These are phyloP conservation scores for Botrytis cinerea DNA, from an alignment of 2,329 filamentous ascomycete species.

Conservation along the genomic window DNA sequence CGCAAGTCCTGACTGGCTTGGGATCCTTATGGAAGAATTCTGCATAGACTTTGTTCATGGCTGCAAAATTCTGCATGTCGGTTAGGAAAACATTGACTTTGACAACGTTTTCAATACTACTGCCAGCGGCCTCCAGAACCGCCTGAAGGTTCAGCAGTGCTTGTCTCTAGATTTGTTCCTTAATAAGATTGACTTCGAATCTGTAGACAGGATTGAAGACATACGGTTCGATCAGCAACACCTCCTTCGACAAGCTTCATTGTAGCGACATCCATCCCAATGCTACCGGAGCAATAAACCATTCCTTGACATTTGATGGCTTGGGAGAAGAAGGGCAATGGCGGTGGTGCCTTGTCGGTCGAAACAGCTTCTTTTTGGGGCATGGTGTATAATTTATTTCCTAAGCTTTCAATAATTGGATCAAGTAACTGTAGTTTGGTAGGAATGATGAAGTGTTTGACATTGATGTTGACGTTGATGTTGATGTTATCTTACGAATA, in stretches of 20 bases:
- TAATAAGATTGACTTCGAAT: background rate
- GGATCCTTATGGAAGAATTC: conserved; percentile 50
- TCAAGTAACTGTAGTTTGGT: background rate
- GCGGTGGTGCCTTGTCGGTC: conserved; percentile 47
- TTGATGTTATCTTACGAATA: background rate
- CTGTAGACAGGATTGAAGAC: conserved; percentile 27
- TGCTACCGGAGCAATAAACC: conserved; percentile 69
- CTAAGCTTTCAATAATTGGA: conserved; percentile 42
- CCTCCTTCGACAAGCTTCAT: conserved; percentile 57
- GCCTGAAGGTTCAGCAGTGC: conserved; percentile 59
- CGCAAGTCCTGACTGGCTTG: conserved; percentile 53
- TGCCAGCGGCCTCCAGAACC: conserved; percentile 62
- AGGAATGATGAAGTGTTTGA: background rate
- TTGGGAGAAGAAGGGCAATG: conserved; percentile 59
- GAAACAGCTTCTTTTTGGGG: conserved; percentile 30
- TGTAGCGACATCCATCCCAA: conserved; percentile 59
- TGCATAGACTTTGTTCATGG: conserved; percentile 58
- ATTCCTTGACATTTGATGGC: conserved; percentile 64
- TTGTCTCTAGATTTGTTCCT: conserved; percentile 47
- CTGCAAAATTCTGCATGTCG: conserved; percentile 64
- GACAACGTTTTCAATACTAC: conserved; percentile 59
- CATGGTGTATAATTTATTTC: conserved; percentile 24
- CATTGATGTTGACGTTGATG: background rate
- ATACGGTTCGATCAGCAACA: conserved; percentile 56
- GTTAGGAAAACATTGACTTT: conserved; percentile 69